Percentiles rank a stretch among this genome's conserved stretches.
Conservation (phyloP, 2,329 filamentous ascomycete species). For the Fusarium staphyleae region DNA sequence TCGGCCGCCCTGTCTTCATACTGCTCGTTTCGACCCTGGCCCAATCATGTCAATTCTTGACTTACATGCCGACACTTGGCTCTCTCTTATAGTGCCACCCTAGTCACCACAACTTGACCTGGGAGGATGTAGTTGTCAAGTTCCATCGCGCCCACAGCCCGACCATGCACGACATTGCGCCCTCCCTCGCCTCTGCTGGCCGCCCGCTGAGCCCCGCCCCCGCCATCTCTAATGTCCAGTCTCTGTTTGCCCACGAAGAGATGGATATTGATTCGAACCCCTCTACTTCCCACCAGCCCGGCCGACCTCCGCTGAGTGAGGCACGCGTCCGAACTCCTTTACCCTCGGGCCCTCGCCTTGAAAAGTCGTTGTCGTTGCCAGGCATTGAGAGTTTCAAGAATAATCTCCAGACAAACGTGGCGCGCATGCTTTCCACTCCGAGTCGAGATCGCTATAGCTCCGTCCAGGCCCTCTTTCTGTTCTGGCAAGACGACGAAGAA, state of each 20-base stretch:
- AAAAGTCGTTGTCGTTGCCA: slow-evolving; percentile 58
- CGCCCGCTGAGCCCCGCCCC: slow-evolving; percentile 57
- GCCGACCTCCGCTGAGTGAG: slow-evolving; percentile 54
- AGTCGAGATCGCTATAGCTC: slow-evolving; percentile 60
- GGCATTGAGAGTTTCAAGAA: slow-evolving; percentile 60
- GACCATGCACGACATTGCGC: slow-evolving; percentile 57
- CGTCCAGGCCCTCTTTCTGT: slow-evolving; percentile 61
- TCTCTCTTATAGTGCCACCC: slow-evolving; percentile 59
- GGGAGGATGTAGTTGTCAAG: slow-evolving; percentile 64
- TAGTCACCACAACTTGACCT: slow-evolving; percentile 66
- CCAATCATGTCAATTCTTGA: slow-evolving; percentile 1
- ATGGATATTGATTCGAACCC: slow-evolving; percentile 61
- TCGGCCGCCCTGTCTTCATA: background rate
- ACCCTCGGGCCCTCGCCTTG: slow-evolving; percentile 62
- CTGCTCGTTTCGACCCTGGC: too few species aligned
- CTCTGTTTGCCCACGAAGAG: slow-evolving; percentile 55
- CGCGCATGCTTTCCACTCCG: slow-evolving; percentile 58
- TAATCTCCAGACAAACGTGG: slow-evolving; percentile 59
- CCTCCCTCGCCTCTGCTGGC: slow-evolving; percentile 49
- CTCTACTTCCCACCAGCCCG: slow-evolving; percentile 45
- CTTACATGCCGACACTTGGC: slow-evolving; percentile 29
- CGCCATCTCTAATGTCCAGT: slow-evolving; percentile 46
- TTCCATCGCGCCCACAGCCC: slow-evolving; percentile 62
- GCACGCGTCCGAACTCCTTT: slow-evolving; percentile 62
- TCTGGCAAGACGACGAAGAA: slow-evolving; percentile 64